Percentiles rank a stretch among this genome's conserved stretches.
Evolutionary conservation across 2,329 filamentous ascomycete genomes (phyloP).

Genomic region (Alternaria rosae): DNA sequence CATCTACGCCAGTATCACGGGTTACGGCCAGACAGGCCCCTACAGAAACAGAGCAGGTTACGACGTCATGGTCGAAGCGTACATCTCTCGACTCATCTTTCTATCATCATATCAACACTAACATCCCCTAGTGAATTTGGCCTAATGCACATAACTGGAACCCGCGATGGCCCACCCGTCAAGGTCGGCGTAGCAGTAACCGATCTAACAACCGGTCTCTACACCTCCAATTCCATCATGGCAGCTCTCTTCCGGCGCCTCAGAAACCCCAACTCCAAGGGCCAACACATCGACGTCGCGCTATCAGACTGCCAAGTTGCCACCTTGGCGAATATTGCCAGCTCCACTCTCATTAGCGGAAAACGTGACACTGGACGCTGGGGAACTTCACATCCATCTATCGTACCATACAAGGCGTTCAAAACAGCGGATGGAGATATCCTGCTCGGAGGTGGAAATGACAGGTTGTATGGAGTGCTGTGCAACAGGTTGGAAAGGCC

Average conservation of each 20-base stretch:
- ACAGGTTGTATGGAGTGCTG: constrained; percentile 67
- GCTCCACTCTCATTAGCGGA: constrained; percentile 86
- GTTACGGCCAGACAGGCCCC: constrained; percentile 94
- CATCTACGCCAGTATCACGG: constrained; percentile 95
- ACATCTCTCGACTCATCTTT: constrained; percentile 24
- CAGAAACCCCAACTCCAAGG: constrained; percentile 70
- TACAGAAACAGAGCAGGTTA: constrained; percentile 89
- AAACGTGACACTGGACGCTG: constrained; percentile 87
- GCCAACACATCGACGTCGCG: constrained; percentile 91
- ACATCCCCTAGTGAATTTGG: constrained; percentile 73
- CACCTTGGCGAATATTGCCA: constrained; percentile 93
- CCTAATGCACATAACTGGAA: constrained; percentile 97
- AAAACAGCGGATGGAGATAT: constrained; percentile 69
- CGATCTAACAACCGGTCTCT: constrained; percentile 92
- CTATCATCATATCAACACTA: constrained; percentile 9
- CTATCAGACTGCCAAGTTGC: constrained; percentile 95
- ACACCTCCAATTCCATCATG: constrained; percentile 95
- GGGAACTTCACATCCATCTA: constrained; percentile 98
- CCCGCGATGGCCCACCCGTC: constrained; percentile 85
- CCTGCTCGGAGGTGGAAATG: constrained; percentile 70
- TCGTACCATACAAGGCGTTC: constrained; percentile 92
- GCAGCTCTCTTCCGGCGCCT: constrained; percentile 82
- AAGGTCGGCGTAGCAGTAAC: constrained; percentile 98
- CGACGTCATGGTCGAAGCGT: constrained; percentile 98
- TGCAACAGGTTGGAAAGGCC: constrained; percentile 64